Percentiles rank a stretch among this genome's conserved stretches.
Evolutionary conservation across 192 early-diverging fungal species (phyloP).

Genomic region (Diversispora epigaea): DNA sequence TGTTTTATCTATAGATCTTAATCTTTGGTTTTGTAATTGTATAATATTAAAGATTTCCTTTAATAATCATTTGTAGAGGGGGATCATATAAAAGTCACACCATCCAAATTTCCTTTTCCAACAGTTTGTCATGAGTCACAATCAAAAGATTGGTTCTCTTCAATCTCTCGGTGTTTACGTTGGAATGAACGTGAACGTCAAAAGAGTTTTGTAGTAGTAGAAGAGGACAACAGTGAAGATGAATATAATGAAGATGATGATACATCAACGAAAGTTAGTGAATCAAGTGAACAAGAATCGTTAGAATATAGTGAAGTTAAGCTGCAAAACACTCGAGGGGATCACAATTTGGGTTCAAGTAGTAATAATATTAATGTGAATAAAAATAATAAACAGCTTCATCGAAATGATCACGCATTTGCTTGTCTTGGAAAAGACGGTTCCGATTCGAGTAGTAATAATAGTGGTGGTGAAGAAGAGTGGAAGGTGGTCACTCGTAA

Average conservation of each 20-base stretch:
- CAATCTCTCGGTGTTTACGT: conserved; percentile 76
- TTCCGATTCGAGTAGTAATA: conserved; percentile 9
- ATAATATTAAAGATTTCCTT: neutral
- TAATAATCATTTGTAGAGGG: conserved; percentile 50
- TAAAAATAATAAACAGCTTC: neutral
- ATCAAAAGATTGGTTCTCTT: conserved; percentile 89
- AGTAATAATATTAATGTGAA: neutral
- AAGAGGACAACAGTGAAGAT: conserved; percentile 33
- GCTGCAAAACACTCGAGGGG: neutral
- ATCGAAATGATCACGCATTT: neutral
- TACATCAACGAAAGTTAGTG: conserved; percentile 5
- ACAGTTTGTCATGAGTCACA: conserved; percentile 77
- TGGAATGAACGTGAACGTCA: conserved; percentile 95
- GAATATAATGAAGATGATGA: neutral
- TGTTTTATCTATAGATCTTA: conserved; percentile 17
- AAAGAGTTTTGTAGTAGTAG: conserved; percentile 68
- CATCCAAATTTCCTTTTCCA: conserved; percentile 84
- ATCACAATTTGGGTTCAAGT: neutral
- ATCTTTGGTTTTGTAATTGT: neutral
- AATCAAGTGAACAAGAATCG: neutral
- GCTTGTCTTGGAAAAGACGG: conserved; percentile 27
- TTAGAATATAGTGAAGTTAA: neutral
- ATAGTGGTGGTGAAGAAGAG: conserved; percentile 21
- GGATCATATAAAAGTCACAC: conserved; percentile 84
- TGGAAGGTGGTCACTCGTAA: conserved; percentile 8